Percentiles rank a stretch among this genome's conserved stretches.
These are phyloP conservation scores for Umbelopsis isabellina DNA, from an alignment of 192 early-diverging fungal species.

Conservation along the genomic window DNA sequence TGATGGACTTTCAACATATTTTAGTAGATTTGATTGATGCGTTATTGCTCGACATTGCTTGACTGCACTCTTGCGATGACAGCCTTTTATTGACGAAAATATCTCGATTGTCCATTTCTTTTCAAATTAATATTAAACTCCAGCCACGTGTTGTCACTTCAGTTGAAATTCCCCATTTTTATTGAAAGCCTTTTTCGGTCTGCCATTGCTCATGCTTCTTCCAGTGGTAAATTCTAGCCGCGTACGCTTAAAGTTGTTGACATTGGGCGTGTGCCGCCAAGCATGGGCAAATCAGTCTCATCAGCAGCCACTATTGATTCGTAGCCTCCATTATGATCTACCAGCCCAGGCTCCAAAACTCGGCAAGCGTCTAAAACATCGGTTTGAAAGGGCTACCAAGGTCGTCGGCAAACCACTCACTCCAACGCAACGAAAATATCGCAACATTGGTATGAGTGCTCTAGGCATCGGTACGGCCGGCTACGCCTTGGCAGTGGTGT, in stretches of 20 bases:
- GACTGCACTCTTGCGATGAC: no score
- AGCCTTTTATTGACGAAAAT: no score
- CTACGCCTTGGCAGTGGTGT: not conserved
- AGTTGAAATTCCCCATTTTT: no score
- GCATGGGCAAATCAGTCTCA: not conserved
- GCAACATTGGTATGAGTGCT: constrained; percentile 16
- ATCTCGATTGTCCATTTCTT: no score
- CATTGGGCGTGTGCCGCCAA: not conserved
- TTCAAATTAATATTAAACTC: no score
- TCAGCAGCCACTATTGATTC: no score
- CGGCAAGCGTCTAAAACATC: not conserved
- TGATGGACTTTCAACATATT: no score
- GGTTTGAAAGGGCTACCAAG: not conserved
- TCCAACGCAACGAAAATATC: not conserved
- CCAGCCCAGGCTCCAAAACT: not conserved
- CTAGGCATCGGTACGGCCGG: constrained; percentile 10
- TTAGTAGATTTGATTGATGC: no score
- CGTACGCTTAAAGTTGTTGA: not conserved
- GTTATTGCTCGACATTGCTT: no score
- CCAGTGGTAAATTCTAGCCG: not conserved
- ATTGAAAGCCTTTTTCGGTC: not conserved
- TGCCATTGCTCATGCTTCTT: constrained; percentile 12
- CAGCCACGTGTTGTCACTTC: no score
- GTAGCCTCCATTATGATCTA: not conserved
- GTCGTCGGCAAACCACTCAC: constrained; percentile 18